These are phyloP conservation scores for Symbiodinium natans DNA, from an alignment of 73 alveolate genomes.

Conservation along the genomic window DNA sequence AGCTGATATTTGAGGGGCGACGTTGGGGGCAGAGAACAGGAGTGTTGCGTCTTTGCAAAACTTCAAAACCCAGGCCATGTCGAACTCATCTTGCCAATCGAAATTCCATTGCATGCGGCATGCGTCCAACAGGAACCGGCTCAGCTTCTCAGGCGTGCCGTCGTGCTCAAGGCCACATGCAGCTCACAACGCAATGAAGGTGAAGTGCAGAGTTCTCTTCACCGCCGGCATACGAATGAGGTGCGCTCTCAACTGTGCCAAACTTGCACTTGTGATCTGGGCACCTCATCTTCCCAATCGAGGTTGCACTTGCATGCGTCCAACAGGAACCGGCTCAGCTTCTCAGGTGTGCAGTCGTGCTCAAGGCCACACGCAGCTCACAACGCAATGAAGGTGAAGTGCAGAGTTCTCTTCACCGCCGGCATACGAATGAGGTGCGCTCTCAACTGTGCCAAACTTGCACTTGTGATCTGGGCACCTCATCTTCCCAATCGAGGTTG, in stretches of 20 bases:
- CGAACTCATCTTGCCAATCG: too few relatives aligned
- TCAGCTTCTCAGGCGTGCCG: neutral
- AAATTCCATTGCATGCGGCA: too few relatives aligned
- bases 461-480: neutral
- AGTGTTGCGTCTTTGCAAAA: too few relatives aligned
- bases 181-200: constrained; percentile 41
- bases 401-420: constrained; percentile 31
- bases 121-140: too few relatives aligned
- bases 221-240: neutral
- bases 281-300: neutral
- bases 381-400: constrained; percentile 77
- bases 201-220: neutral
- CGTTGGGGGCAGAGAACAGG: too few relatives aligned
- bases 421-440: neutral
- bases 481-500: neutral
- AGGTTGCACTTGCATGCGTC: neutral
- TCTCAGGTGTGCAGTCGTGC: neutral
- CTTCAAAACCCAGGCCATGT: too few relatives aligned
- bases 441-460: neutral
- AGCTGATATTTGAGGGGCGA: too few relatives aligned
- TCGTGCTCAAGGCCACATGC: neutral
- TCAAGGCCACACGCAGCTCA: constrained; percentile 8
- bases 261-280: neutral
- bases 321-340: too few relatives aligned
- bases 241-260: neutral